A percentile compares a stretch with the other conserved stretches of the same genome.
phyloP scores from a whole-genome alignment of 768 basidiomycete species.

The Lactifluus piperatus region DNA sequence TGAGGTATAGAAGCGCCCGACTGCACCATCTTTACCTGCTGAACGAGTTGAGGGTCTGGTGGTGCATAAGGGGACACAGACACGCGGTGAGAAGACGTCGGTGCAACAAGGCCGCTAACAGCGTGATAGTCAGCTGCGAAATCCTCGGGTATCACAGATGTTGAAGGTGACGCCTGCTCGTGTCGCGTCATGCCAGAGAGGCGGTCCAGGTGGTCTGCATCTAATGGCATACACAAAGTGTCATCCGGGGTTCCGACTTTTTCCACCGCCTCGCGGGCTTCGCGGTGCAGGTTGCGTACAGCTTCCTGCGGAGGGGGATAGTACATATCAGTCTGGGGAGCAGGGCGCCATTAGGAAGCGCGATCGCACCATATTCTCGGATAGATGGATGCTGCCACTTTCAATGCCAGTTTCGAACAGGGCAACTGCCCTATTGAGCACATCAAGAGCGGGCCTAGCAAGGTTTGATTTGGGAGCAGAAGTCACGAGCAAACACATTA shows the following conservation, averaged over 20 bases:
- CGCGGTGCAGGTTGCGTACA: conserved; percentile 25
- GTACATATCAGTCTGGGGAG: not conserved
- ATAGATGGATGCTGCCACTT: conserved; percentile 23
- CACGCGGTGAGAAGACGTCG: conserved; percentile 24
- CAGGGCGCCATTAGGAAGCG: not conserved
- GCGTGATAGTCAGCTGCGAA: conserved; percentile 12
- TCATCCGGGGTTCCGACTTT: conserved; percentile 16
- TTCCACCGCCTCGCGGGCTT: conserved; percentile 26
- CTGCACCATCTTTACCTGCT: conserved; percentile 14
- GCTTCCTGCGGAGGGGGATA: conserved; percentile 20
- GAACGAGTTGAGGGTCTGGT: conserved; percentile 20
- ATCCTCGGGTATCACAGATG: not conserved
- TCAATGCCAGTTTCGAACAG: conserved; percentile 26
- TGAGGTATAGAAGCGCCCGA: conserved; percentile 8
- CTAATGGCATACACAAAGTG: conserved; percentile 9
- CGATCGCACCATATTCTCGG: conserved; percentile 19
- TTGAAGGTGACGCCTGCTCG: conserved; percentile 5
- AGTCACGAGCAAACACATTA: conserved; percentile 32
- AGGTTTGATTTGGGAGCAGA: conserved; percentile 31
- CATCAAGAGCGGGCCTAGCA: conserved; percentile 28
- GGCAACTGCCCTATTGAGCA: conserved; percentile 28
- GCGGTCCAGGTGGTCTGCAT: conserved; percentile 26
- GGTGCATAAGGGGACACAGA: conserved; percentile 26
- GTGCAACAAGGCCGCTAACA: conserved; percentile 10
- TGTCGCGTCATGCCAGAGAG: conserved; percentile 28